Percentiles rank a stretch among this genome's conserved stretches.
phyloP scores from a whole-genome alignment of 2,329 filamentous ascomycete species.

The Ophiostoma himal-ulmi region DNA sequence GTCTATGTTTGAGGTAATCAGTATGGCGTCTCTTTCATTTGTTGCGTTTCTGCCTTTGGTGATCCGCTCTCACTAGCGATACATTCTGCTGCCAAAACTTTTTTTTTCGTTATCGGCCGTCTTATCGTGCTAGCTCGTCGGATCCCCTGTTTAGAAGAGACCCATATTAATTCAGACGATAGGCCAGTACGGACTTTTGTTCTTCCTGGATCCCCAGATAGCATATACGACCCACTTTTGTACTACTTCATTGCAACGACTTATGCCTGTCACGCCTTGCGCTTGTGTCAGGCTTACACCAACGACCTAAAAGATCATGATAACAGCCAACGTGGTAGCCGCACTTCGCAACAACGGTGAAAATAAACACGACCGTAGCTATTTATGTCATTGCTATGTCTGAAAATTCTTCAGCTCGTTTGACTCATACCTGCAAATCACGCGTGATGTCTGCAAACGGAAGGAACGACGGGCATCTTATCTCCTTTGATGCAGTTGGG shows the following conservation, averaged over 20 bases:
- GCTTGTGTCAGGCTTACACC: too few species aligned
- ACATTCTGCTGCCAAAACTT: conserved; percentile 10
- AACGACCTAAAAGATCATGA: background rate
- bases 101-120: conserved; percentile 19
- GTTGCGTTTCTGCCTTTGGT: background rate
- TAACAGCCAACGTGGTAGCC: background rate
- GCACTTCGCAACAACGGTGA: too few species aligned
- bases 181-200: background rate
- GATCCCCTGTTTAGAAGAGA: background rate
- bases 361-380: background rate
- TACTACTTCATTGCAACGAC: background rate
- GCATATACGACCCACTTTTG: background rate
- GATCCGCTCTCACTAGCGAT: conserved; percentile 8
- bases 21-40: too few species aligned
- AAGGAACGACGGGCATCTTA: background rate
- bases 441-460: background rate
- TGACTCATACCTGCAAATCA: background rate
- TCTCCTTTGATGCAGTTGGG: background rate
- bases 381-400: background rate
- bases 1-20: background rate
- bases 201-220: background rate
- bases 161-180: background rate
- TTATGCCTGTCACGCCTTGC: too few species aligned
- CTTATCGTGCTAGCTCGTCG: conserved; percentile 15
- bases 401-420: background rate